A percentile compares a stretch with the other conserved stretches of the same genome.
Evolutionary conservation across 1,284 basidiomycete species (phyloP).

Genomic region (Cystobasidium slooffiae): DNA sequence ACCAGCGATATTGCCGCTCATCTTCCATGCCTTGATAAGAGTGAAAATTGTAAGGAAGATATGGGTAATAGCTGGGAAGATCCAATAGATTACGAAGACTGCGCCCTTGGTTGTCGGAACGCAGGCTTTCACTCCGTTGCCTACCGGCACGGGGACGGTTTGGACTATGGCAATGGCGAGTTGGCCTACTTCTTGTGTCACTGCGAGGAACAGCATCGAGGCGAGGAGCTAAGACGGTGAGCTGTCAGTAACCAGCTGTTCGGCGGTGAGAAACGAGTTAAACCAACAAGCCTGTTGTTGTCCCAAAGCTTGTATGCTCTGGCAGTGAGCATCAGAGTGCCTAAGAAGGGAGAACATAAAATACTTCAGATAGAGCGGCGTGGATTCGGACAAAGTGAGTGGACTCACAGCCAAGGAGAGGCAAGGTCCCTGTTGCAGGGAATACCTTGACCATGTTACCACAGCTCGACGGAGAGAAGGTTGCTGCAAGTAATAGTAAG

Average conservation of each 20-base stretch:
- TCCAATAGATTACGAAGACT: conserved; percentile 29
- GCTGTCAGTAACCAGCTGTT: background rate
- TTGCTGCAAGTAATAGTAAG: background rate
- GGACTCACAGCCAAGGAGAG: conserved; percentile 15
- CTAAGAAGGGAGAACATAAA: background rate
- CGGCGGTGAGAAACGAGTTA: background rate
- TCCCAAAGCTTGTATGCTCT: conserved; percentile 31
- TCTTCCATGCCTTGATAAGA: conserved; percentile 26
- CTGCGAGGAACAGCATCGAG: conserved; percentile 16
- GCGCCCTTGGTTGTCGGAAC: conserved; percentile 16
- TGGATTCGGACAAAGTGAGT: background rate
- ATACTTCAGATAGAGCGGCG: background rate
- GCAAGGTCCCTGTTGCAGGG: conserved; percentile 22
- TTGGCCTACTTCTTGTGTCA: conserved; percentile 13
- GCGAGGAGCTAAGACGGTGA: conserved; percentile 12
- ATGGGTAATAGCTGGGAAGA: conserved; percentile 18
- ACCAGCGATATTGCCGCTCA: background rate
- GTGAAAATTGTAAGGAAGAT: conserved; percentile 22
- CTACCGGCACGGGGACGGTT: conserved; percentile 14
- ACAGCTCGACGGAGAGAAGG: conserved; percentile 20
- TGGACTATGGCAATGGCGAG: conserved; percentile 8
- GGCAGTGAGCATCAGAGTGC: conserved; percentile 13
- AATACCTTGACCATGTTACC: conserved; percentile 16
- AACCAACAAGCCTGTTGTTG: conserved; percentile 5
- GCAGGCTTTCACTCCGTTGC: conserved; percentile 24